These are phyloP conservation scores for Populus tremula DNA, from an alignment of 345 rosid species.

Conservation along the genomic window DNA sequence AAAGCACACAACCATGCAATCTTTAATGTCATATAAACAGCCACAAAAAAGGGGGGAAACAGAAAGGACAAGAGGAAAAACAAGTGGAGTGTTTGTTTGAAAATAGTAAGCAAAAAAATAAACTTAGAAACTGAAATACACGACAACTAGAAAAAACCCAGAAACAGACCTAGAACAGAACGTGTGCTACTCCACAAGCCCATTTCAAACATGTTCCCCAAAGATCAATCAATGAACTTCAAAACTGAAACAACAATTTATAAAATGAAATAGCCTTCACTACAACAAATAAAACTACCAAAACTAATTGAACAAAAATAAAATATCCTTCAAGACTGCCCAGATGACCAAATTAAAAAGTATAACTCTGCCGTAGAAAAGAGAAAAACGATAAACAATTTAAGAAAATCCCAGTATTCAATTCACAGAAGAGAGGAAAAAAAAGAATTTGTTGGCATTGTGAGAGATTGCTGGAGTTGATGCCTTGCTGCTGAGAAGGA, in stretches of 20 bases:
- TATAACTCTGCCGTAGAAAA: no score
- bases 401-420: neutral
- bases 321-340: neutral
- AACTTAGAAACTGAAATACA: neutral
- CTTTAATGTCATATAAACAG: neutral
- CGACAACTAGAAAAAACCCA: neutral
- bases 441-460: conserved; percentile 7
- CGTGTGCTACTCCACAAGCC: neutral
- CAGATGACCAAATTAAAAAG: neutral
- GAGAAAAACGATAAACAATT: neutral
- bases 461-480: no score
- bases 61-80: neutral
- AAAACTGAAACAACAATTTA: neutral
- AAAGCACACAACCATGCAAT: neutral
- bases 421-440: neutral
- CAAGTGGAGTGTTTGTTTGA: neutral
- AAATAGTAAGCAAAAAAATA: neutral
- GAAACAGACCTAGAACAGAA: conserved; percentile 13
- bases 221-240: conserved; percentile 6
- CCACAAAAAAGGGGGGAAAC: neutral
- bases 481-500: no score
- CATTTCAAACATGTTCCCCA: neutral
- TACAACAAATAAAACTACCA: neutral
- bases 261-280: neutral
- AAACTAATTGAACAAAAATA: neutral